Conservation (phyloP, 2,329 filamentous ascomycete species). For the Xylariaceae sp. region DNA sequence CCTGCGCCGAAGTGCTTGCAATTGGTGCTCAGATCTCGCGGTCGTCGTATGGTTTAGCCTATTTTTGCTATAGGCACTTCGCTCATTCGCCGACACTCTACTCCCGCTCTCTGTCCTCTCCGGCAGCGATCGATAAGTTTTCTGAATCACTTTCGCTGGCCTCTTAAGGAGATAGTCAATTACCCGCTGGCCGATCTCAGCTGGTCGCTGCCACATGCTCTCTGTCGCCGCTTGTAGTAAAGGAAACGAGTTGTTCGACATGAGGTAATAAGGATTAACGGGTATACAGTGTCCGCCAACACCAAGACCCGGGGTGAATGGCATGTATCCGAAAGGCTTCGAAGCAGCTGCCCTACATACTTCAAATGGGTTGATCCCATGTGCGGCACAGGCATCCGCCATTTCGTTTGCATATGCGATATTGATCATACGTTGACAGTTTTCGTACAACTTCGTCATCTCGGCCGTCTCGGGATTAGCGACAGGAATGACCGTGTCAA, state of each 20-base stretch:
- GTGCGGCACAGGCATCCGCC: slow-evolving; percentile 55
- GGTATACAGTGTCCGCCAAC: slow-evolving; percentile 64
- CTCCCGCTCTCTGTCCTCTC: too few relatives aligned
- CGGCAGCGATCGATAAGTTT: too few relatives aligned
- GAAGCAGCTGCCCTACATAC: slow-evolving; percentile 55
- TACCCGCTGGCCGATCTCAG: background rate
- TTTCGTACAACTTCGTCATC: slow-evolving; percentile 65
- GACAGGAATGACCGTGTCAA: background rate
- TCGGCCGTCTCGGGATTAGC: slow-evolving; percentile 55
- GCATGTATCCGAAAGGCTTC: slow-evolving; percentile 60
- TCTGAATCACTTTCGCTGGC: too few relatives aligned
- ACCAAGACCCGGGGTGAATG: slow-evolving; percentile 54
- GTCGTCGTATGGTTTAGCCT: too few relatives aligned
- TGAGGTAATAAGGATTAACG: slow-evolving; percentile 59
- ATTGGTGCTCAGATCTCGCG: background rate
- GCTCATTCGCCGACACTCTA: too few relatives aligned
- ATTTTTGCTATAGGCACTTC: too few relatives aligned
- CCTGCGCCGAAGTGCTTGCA: background rate
- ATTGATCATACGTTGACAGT: slow-evolving; percentile 61
- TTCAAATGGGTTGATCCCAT: slow-evolving; percentile 57
- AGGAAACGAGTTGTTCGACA: slow-evolving; percentile 55
- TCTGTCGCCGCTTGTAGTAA: slow-evolving; percentile 41
- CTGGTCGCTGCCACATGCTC: background rate
- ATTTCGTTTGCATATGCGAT: slow-evolving; percentile 63
- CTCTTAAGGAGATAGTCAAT: background rate